Base-by-base conservation (phyloP, 202 grass and related monocot genomes). In the Schoenoplectus tabernaemontani region DNA sequence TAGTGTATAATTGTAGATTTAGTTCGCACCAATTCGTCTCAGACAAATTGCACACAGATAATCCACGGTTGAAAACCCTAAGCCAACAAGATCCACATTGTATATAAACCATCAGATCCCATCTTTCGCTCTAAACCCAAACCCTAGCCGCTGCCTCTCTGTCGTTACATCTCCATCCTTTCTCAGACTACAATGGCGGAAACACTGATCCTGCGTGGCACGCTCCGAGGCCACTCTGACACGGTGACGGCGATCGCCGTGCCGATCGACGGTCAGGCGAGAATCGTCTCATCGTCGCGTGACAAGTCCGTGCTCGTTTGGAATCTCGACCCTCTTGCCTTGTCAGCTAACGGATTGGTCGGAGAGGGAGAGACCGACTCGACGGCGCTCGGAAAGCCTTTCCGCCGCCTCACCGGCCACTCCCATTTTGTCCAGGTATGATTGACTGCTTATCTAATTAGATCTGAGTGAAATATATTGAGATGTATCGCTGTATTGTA, bases 271-370 rank as follows among this genome's bases (percentile, higher is more conserved):
- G 90, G 93, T 38, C 87, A 85, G 30, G 80, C 86, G 7, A 89
- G 85, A 84, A 89, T 97, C 83, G 93, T 97, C 43, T 91, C 93
- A 43, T 84, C 90, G 50, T 97, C 93, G 9, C 93, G 90, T 59
- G 93, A 97, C 85, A 97, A 97, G 90, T 97, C 93, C 67, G 23
- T 97, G 47, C 83, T 97, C 15, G 90, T 97, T 9, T 97, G 93
- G 93, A 71, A 91, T 68, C 87, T 97, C 53, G 59, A 84, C 22
- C 90, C 92, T 71, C 85, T 86, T 30, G 67, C 80, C 20, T 56
- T 79, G 6, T 51, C 83, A 32, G 76, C 68, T 15, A 36, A 19
- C 24, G 90, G 71, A 37, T 54, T 54, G 47, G 71, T 75, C 6
- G 71, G 26, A 53, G 71, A 75, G 47, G 71, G 84, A 0, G 30